Percentiles rank a stretch among this genome's conserved stretches.
Evolutionary conservation across 306 rosid genomes (phyloP).

Genomic region (Herpetospermum pedunculosum): DNA sequence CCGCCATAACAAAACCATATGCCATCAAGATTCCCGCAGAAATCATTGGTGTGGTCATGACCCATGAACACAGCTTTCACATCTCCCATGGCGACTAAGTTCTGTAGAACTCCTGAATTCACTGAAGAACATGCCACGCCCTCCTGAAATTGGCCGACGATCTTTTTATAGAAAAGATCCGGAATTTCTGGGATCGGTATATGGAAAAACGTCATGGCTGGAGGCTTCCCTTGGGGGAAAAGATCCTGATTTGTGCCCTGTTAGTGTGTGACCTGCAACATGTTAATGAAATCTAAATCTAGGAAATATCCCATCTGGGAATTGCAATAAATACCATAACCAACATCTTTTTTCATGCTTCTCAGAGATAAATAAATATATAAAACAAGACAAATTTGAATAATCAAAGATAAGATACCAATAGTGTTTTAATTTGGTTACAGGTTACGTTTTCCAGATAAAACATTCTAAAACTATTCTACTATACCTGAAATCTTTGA

Average conservation of each 20-base stretch:
- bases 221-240: constrained; percentile 17
- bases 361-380: background rate
- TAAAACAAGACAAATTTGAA: background rate
- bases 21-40: constrained; percentile 69
- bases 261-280: constrained; percentile 53
- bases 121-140: constrained; percentile 66
- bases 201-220: constrained; percentile 67
- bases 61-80: constrained; percentile 92
- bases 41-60: constrained; percentile 83
- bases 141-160: constrained; percentile 67
- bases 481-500: constrained; percentile 46
- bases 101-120: constrained; percentile 59
- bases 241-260: constrained; percentile 45
- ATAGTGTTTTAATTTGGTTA: background rate
- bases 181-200: constrained; percentile 78
- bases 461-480: background rate
- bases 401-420: background rate
- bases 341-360: background rate
- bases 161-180: constrained; percentile 35
- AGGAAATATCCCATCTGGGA: constrained; percentile 33
- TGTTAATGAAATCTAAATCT: constrained; percentile 59
- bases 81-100: constrained; percentile 55
- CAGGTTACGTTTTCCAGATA: background rate
- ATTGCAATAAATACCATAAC: constrained; percentile 11
- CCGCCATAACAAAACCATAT: constrained; percentile 98